phyloP scores from a whole-genome alignment of 257 asterid genomes.

The Fraxinus anomala region DNA sequence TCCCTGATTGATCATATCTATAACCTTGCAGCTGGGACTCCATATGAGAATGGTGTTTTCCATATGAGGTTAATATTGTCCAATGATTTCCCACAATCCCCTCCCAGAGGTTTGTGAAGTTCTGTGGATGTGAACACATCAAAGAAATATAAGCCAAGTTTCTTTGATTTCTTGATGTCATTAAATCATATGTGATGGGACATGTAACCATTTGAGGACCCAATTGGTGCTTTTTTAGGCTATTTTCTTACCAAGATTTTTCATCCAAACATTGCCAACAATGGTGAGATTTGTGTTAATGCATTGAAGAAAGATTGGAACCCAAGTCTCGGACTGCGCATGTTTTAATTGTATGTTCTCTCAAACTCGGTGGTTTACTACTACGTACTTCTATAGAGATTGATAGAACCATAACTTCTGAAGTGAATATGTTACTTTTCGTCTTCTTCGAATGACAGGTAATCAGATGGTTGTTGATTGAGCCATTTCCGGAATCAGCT shows the following conservation, averaged over 20 bases:
- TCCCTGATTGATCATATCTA: constrained; percentile 26
- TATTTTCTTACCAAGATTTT: constrained; percentile 38
- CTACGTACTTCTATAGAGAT: neutral
- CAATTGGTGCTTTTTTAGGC: constrained; percentile 46
- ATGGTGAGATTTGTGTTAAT: too few relatives aligned
- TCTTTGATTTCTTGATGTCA: neutral
- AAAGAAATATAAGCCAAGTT: neutral
- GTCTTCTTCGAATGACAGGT: constrained; percentile 47
- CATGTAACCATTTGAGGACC: neutral
- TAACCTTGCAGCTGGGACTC: constrained; percentile 71
- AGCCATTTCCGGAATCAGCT: too few relatives aligned
- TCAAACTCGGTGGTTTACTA: neutral
- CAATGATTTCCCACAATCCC: constrained; percentile 88
- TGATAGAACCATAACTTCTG: neutral
- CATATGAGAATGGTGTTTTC: constrained; percentile 38
- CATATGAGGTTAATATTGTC: constrained; percentile 90
- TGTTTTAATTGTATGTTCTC: constrained; percentile 67
- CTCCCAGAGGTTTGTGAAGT: constrained; percentile 70
- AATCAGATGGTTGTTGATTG: constrained; percentile 81
- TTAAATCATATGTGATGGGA: neutral
- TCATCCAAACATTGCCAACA: too few relatives aligned
- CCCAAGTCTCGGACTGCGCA: constrained; percentile 87
- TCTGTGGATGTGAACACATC: neutral
- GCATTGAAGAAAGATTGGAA: constrained; percentile 59
- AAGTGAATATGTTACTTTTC: neutral